Conservation (phyloP, 352 stramenopile species). For the Phytophthora pisi region DNA sequence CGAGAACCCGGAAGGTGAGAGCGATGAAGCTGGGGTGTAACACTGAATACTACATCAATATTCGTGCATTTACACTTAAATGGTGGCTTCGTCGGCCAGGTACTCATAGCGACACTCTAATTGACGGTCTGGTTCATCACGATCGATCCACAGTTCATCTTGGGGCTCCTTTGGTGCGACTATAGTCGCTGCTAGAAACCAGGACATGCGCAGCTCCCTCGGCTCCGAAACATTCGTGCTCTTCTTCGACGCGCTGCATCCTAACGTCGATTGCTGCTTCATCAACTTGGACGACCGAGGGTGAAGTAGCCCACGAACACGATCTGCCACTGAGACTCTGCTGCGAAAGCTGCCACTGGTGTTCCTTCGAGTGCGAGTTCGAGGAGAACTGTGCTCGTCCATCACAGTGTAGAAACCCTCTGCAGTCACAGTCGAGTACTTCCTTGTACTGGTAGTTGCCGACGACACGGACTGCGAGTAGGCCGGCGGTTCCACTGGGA, state of each 20-base stretch:
- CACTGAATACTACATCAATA: background rate
- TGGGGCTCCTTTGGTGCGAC: conserved; percentile 2
- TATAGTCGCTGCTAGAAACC: conserved; percentile 6
- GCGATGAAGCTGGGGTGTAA: background rate
- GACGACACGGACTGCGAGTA: background rate
- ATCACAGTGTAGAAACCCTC: conserved; percentile 23
- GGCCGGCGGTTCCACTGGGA: conserved; percentile 32
- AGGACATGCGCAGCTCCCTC: conserved; percentile 12
- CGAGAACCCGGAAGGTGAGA: conserved; percentile 33
- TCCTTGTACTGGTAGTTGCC: background rate
- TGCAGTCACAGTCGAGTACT: conserved; percentile 6
- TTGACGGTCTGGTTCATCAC: conserved; percentile 28
- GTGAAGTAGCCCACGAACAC: conserved; percentile 13
- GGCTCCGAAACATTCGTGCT: conserved; percentile 1
- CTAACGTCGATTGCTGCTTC: conserved; percentile 13
- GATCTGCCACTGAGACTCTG: conserved; percentile 21
- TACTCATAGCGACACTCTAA: conserved; percentile 26
- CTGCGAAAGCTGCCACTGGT: conserved; percentile 7
- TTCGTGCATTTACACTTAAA: conserved; percentile 20
- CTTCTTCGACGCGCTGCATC: conserved; percentile 10
- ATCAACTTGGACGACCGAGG: background rate
- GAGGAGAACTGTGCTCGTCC: conserved; percentile 8
- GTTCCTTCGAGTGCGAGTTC: conserved; percentile 8
- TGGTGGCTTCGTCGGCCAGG: conserved; percentile 18
- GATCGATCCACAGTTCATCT: conserved; percentile 27